Evolutionary conservation across 148 eudicot species (phyloP).

Genomic region (Rhododendron williamsianum): DNA sequence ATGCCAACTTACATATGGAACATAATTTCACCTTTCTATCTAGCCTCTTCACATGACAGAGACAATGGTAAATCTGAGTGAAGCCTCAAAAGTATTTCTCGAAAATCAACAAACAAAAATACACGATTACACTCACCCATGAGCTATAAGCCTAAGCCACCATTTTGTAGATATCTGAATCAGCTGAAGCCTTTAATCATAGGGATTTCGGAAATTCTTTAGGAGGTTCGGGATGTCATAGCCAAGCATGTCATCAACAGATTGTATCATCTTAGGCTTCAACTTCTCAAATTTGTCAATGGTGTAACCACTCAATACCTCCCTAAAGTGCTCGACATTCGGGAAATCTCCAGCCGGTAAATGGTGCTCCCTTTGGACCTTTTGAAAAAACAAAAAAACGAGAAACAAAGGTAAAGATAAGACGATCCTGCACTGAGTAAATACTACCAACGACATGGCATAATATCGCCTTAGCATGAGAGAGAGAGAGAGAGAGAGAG

Average conservation of each 20-base stretch:
- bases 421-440: background rate
- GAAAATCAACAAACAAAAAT: background rate
- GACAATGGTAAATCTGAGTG: background rate
- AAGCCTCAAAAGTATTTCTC: background rate
- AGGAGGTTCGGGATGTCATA: constrained; percentile 78
- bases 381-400: background rate
- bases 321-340: constrained; percentile 59
- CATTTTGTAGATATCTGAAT: background rate
- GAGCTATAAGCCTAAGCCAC: background rate
- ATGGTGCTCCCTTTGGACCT: constrained; percentile 78
- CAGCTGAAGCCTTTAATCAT: constrained; percentile 28
- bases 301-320: constrained; percentile 54
- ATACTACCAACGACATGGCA: background rate
- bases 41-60: background rate
- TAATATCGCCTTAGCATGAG: background rate
- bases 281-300: constrained; percentile 67
- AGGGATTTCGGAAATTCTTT: constrained; percentile 67
- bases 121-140: background rate
- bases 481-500: background rate
- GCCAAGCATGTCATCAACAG: constrained; percentile 78
- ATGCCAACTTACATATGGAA: background rate
- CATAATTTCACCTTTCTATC: background rate
- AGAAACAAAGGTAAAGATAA: background rate
- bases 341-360: constrained; percentile 80
- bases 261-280: constrained; percentile 63